These are phyloP conservation scores for Solanum chmielewskii DNA, from an alignment of 257 asterid species.

Conservation along the genomic window DNA sequence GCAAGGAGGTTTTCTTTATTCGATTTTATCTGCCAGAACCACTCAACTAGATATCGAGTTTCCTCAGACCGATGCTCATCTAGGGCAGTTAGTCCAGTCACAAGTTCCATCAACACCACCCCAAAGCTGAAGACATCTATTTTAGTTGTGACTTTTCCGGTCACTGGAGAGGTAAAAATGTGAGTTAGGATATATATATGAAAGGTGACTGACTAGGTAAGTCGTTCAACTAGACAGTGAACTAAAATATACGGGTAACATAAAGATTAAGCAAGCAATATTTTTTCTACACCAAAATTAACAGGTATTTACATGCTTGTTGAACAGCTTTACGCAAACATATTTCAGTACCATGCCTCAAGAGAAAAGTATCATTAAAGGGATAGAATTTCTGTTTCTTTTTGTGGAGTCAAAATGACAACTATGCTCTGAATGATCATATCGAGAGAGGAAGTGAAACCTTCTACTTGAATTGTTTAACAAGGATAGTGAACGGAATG, in stretches of 20 bases:
- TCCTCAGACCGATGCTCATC: slow-evolving; percentile 67
- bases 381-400: not conserved
- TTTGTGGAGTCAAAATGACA: not conserved
- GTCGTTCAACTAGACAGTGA: not conserved
- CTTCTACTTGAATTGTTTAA: not conserved
- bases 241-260: not conserved
- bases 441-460: not conserved
- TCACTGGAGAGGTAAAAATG: slow-evolving; percentile 20
- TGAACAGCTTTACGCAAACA: not conserved
- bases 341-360: not conserved
- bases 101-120: slow-evolving; percentile 62
- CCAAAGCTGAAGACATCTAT: slow-evolving; percentile 85
- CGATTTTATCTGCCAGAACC: slow-evolving; percentile 55
- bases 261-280: not conserved
- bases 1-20: slow-evolving; percentile 31
- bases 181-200: not conserved
- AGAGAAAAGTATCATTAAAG: not conserved
- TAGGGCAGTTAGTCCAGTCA: slow-evolving; percentile 61
- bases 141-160: slow-evolving; percentile 70
- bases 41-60: slow-evolving; percentile 56
- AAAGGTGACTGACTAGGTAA: not conserved
- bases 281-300: not conserved
- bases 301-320: not conserved
- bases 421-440: not conserved
- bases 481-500: not conserved